Conservation (phyloP, 2,329 filamentous ascomycete species). For the Microcera coccophila region DNA sequence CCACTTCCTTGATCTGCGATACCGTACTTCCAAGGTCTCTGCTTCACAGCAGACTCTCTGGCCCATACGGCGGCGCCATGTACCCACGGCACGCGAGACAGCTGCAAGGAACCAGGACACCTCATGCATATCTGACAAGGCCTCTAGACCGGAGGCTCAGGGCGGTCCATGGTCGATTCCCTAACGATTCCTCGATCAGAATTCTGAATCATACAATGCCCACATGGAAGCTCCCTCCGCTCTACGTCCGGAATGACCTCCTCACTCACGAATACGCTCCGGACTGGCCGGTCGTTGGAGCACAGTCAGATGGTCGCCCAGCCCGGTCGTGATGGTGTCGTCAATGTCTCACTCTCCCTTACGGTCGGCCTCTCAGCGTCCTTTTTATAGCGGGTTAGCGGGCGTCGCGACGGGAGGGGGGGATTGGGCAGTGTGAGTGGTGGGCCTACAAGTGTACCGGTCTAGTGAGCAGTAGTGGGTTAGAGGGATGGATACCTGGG, state of each 20-base stretch:
- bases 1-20: background rate
- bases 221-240: conserved; percentile 7
- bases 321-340: conserved; percentile 24
- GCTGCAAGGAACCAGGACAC: conserved; percentile 26
- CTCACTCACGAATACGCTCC: conserved; percentile 5
- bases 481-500: no score
- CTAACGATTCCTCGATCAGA: conserved; percentile 24
- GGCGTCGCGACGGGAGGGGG: no score
- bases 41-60: background rate
- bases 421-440: no score
- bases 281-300: conserved; percentile 20
- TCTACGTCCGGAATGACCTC: conserved; percentile 24
- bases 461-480: no score
- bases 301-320: conserved; percentile 29
- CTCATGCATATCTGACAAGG: background rate
- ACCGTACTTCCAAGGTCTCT: background rate
- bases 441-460: no score
- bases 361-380: background rate
- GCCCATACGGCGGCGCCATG: background rate
- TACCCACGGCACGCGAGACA: conserved; percentile 3
- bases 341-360: conserved; percentile 26
- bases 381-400: no score
- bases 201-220: conserved; percentile 26
- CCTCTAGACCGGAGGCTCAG: conserved; percentile 9
- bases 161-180: no score